Base-by-base conservation (phyloP, 352 stramenopile species). In the Globisporangium alternatum region DNA sequence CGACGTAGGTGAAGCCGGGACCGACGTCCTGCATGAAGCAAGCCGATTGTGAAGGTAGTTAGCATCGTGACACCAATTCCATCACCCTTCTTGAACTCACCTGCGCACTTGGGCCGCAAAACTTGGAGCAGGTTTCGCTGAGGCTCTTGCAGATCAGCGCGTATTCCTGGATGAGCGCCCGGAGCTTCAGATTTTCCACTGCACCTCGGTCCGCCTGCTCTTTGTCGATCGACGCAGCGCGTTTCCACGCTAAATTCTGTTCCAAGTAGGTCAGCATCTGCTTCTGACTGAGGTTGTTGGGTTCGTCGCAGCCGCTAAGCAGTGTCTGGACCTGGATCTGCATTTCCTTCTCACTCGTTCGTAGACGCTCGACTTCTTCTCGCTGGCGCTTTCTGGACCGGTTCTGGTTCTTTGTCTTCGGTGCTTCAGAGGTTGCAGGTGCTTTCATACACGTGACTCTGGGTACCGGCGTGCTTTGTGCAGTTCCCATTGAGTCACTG, bases 361-460 rank as follows among this genome's bases (percentile, higher is more conserved):
- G 56, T 25, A 61, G 56, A 3, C 53, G 25, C 41, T 41, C 17
- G 15, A 61, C 17, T 3, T 61, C 56, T 1, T 61, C 39, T 10
- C 56, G 56, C 8, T 61, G 56, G 8, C 56, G 56, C 31, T 64
- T 55, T 7, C 44, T n/a, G 60, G 68, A 69, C 25, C 72, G 70
- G 37, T 77, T 85, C 28, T 73, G 76, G n/a, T 64, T 64, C 7
- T n/a, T n/a, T n/a, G n/a, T n/a, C n/a, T 77, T 76, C 7, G 22
- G 25, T 5, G 19, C 48, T 2, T 21, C 25, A 5, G 48, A 12
- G 9, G 62, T 69, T n/a, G 80, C 93, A 41, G 28, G 54, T 1
- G 65, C 83, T 25, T 73, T 80, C 1, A 56, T 94, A 12, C 64
- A 83, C 21, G 72, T 80, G 22, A 80, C 79, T 17, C 68, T 68